These are phyloP conservation scores for Tetracentron sinense DNA, from an alignment of 164 flowering plant genomes.

Conservation along the genomic window DNA sequence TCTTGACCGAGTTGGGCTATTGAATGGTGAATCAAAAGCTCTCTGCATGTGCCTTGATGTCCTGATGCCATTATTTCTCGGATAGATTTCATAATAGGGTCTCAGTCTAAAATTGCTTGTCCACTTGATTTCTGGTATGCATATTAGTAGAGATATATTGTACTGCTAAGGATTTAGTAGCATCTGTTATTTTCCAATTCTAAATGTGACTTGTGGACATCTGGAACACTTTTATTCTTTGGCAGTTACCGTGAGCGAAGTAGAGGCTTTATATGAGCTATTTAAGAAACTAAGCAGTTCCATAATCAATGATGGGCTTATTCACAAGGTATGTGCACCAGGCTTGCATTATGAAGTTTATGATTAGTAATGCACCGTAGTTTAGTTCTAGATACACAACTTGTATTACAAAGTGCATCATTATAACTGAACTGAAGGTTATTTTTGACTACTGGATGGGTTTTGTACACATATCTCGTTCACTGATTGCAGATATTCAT, in stretches of 20 bases:
- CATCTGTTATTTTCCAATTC: neutral
- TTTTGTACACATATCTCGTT: neutral
- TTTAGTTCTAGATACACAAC: neutral
- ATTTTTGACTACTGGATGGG: neutral
- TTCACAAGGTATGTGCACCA: slow-evolving; percentile 55
- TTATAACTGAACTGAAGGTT: neutral
- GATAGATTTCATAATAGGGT: too few species aligned
- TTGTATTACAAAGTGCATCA: neutral
- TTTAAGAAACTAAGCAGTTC: slow-evolving; percentile 79
- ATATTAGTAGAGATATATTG: neutral
- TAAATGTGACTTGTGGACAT: neutral
- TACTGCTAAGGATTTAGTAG: neutral
- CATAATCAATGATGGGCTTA: slow-evolving; percentile 63
- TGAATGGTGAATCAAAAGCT: neutral
- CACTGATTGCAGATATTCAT: neutral
- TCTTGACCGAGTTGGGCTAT: too few species aligned
- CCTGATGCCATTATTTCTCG: neutral
- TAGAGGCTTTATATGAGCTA: slow-evolving; percentile 73
- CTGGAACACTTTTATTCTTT: slow-evolving; percentile 3
- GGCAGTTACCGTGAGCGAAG: slow-evolving; percentile 77
- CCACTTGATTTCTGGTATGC: neutral
- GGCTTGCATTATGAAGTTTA: neutral
- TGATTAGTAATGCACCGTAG: neutral
- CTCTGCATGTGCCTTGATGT: neutral
- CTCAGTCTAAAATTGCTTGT: neutral